These are phyloP conservation scores for Pleurotus tuoliensis DNA, from an alignment of 768 basidiomycete genomes.

Conservation along the genomic window DNA sequence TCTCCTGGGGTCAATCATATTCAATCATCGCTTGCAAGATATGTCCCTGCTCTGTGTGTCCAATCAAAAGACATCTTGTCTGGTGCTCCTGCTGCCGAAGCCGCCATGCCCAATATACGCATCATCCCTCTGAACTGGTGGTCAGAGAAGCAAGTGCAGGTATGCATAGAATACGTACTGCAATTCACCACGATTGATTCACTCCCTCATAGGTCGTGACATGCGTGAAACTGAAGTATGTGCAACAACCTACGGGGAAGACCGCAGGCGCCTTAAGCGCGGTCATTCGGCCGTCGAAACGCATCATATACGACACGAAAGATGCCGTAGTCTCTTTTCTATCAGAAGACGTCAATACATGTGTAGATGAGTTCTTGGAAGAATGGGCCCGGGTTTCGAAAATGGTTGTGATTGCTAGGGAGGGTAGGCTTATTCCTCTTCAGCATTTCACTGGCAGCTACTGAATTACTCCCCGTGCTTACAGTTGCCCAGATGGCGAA, in stretches of 20 bases:
- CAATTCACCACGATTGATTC: background rate
- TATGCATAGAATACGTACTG: constrained; percentile 13
- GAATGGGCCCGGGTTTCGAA: constrained; percentile 93
- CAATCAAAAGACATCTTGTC: constrained; percentile 77
- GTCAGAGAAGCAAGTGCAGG: constrained; percentile 72
- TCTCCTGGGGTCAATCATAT: constrained; percentile 48
- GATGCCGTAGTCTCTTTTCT: constrained; percentile 88
- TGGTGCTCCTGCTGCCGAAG: constrained; percentile 83
- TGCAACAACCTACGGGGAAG: constrained; percentile 81
- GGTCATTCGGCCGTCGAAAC: constrained; percentile 79
- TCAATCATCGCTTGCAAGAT: constrained; percentile 70
- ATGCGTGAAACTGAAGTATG: constrained; percentile 86
- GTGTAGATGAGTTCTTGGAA: constrained; percentile 86
- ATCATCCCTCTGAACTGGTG: constrained; percentile 91
- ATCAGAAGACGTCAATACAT: constrained; percentile 81
- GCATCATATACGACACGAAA: constrained; percentile 85
- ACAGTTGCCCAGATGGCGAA: constrained; percentile 83
- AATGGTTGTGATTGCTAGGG: constrained; percentile 90
- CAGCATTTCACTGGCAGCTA: too few species aligned
- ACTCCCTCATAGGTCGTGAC: constrained; percentile 62
- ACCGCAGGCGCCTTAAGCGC: constrained; percentile 48
- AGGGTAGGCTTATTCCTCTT: constrained; percentile 45
- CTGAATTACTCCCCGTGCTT: background rate
- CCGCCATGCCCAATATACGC: constrained; percentile 89
- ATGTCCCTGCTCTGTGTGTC: constrained; percentile 82